Evolutionary conservation across 2,329 filamentous ascomycete genomes (phyloP).

Genomic region (Aspergillus versicolor): DNA sequence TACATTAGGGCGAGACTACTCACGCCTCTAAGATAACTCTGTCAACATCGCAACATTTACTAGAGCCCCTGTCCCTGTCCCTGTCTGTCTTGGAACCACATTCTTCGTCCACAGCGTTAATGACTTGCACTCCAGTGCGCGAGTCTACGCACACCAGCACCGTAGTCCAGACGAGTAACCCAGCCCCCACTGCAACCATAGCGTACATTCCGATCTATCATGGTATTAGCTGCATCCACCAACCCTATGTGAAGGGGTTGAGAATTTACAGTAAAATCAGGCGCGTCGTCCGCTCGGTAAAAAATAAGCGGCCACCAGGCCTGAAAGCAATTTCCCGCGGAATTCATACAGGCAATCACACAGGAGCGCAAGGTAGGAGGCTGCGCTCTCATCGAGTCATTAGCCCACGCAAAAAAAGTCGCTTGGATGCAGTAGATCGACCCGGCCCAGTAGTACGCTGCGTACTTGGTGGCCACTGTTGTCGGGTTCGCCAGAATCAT

Average conservation of each 20-base stretch:
- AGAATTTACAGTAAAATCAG: constrained; percentile 53
- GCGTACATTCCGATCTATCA: constrained; percentile 44
- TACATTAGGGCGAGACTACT: too few relatives aligned
- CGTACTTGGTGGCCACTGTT: constrained; percentile 58
- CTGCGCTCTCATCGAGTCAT: constrained; percentile 66
- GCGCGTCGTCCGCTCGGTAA: constrained; percentile 65
- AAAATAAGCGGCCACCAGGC: constrained; percentile 74
- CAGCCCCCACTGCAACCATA: constrained; percentile 13
- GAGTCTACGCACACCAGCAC: too few relatives aligned
- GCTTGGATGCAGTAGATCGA: constrained; percentile 71
- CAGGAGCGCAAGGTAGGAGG: constrained; percentile 63
- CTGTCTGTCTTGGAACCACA: too few relatives aligned
- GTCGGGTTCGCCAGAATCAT: constrained; percentile 59
- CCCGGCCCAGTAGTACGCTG: constrained; percentile 69
- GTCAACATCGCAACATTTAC: too few relatives aligned
- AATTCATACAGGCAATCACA: constrained; percentile 71
- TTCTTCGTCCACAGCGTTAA: too few relatives aligned
- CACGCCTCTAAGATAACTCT: too few relatives aligned
- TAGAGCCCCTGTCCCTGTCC: too few relatives aligned
- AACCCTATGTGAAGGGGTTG: too few relatives aligned
- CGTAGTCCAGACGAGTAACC: too few relatives aligned
- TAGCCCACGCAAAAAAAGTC: constrained; percentile 74
- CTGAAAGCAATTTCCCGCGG: constrained; percentile 66
- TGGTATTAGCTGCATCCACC: too few relatives aligned
- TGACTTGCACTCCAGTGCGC: too few relatives aligned